Evolutionary conservation across 139 green algal genomes (phyloP), one percentile per base, ranked within the genome.

Genomic region (Trebouxia sp.): DNA sequence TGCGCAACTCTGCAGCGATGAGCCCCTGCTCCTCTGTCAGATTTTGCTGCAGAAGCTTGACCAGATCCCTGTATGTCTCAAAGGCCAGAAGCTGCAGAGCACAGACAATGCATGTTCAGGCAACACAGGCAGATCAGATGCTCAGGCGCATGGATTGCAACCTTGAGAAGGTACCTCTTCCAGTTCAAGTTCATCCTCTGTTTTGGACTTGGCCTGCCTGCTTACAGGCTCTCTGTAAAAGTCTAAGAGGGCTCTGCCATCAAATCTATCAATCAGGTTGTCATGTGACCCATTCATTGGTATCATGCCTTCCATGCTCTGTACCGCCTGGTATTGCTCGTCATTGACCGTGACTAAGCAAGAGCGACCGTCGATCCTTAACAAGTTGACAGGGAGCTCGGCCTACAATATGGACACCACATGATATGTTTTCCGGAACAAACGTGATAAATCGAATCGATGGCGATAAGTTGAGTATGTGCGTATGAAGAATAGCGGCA

Each of bases 211-310:
- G 20, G 48, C 65, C 47, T 55, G 80, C 41, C n/a, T 47, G 74
- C n/a, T 75, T 7, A 74, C 84, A 15, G 92, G 88, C 41, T 92
- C 87, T 22, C 78, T 76, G 48, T 94, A 94, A 20, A 94, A 91
- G 76, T 96, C 92, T 76, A 96, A 82, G 82, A 96, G 82, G 0
- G 90, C 84, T 15, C 92, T 86, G 12, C 88, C 91, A 51, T 96
- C 92, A 78, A 94, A 96, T 3, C 89, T 84, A 76, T 95, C 92
- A 15, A 96, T 96, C 65, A 93, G 72, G 17, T 87, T 91, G 26
- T 90, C 91, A 17, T 80, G 66, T 4, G 91, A 32, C 3, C 85
- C 90, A 10, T 88, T 89, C 91, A 91, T 95, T 1, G 90, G 84
- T 51, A 96, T 89, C 76, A 96, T 85, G 26, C 89, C 88, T 43